These are phyloP conservation scores for Saccharomycopsis malanga DNA, from an alignment of 805 yeast species.

Conservation along the genomic window DNA sequence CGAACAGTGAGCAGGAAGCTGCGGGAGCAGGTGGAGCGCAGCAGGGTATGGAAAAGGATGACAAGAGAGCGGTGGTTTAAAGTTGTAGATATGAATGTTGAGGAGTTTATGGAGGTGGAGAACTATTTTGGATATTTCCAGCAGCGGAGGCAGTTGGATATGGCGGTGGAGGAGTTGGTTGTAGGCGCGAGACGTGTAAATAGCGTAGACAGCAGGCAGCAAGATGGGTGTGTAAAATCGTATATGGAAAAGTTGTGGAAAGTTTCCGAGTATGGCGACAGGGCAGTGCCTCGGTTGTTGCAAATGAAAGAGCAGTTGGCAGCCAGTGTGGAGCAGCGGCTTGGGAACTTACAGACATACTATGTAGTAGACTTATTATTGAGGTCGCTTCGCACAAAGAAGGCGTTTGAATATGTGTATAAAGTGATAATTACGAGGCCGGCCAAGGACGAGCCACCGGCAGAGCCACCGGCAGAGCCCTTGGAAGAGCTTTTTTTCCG, in stretches of 20 bases:
- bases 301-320: background rate
- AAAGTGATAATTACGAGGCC: background rate
- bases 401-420: background rate
- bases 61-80: background rate
- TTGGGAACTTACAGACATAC: background rate
- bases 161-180: background rate
- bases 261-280: background rate
- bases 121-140: background rate
- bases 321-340: background rate
- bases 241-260: background rate
- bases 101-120: background rate
- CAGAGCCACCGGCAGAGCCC: background rate
- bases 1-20: background rate
- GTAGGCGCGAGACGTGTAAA: background rate
- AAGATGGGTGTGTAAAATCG: background rate
- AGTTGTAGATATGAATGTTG: background rate
- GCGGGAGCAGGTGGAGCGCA: background rate
- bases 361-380: background rate
- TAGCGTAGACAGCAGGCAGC: background rate
- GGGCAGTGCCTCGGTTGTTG: background rate
- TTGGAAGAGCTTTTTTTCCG: conserved; percentile 7
- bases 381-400: background rate
- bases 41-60: conserved; percentile 1
- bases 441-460: background rate
- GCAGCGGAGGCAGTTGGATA: background rate